phyloP scores from a whole-genome alignment of 2,329 filamentous ascomycete genomes.

The Trichoderma hamatum region DNA sequence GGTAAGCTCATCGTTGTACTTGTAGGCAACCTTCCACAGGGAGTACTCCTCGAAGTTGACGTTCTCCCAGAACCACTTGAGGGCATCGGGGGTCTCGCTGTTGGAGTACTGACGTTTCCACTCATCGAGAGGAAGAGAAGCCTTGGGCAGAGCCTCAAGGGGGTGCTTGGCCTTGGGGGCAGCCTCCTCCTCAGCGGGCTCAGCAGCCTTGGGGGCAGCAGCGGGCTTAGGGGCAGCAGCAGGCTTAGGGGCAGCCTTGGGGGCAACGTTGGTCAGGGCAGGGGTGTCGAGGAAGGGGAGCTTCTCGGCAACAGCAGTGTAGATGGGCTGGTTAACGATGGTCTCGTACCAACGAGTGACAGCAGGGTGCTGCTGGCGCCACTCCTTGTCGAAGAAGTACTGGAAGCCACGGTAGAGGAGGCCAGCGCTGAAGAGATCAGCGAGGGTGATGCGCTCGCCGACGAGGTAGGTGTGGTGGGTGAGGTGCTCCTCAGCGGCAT shows the following conservation, averaged over 20 bases:
- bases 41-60: constrained; percentile 94
- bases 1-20: constrained; percentile 98
- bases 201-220: constrained; percentile 41
- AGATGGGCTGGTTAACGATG: constrained; percentile 89
- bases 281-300: constrained; percentile 81
- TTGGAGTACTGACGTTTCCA: constrained; percentile 99
- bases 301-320: constrained; percentile 76
- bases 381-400: constrained; percentile 91
- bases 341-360: constrained; percentile 94
- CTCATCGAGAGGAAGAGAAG: constrained; percentile 86
- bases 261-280: constrained; percentile 67
- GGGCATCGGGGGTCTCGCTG: constrained; percentile 79
- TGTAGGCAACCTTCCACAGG: constrained; percentile 92
- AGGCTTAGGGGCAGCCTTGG: constrained; percentile 71
- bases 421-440: constrained; percentile 83
- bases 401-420: constrained; percentile 87
- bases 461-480: constrained; percentile 94
- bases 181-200: constrained; percentile 44
- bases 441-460: constrained; percentile 94
- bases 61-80: constrained; percentile 99
- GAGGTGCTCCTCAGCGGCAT: constrained; percentile 83
- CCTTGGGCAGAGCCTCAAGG: constrained; percentile 78
- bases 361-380: constrained; percentile 81
- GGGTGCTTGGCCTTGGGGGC: constrained; percentile 95
- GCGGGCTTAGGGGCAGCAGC: constrained; percentile 64